Evolutionary conservation across 2,329 filamentous ascomycete species (phyloP), one percentile per base, ranked within the genome.

Genomic region (Fonsecaea pedrosoi): DNA sequence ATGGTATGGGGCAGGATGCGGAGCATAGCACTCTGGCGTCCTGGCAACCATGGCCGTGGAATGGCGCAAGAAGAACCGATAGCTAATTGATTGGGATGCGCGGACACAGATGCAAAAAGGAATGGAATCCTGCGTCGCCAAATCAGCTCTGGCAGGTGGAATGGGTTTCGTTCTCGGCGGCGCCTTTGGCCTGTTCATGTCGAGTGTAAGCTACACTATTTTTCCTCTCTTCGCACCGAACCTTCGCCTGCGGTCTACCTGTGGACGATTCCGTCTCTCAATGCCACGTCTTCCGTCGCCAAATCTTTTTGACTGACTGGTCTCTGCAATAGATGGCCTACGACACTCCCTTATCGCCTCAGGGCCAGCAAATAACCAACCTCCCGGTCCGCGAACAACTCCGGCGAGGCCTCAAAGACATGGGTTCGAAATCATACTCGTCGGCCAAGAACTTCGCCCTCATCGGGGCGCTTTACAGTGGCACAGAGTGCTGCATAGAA

Each of bases 141-240:
- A 99, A 80, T 91, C 92, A 18, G 89, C 88, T 73, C 90, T 99
- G 81, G 91, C 94, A 0, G 95, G 94, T 65, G 92, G 90, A 30
- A 96, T 96, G 87, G 95, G 95, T 15, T 97, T 97, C 75, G 95
- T 90, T 42, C 89, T 99, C 72, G 95, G 95, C 70, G 95, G 93
- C 75, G 84, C 96, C 53, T 99, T 99, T 74, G 95, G 95, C 73
- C 86, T 98, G 75, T 99, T 99, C 84, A 99, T 98, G 94, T 92
- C 94, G 67, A 95, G 92, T 96, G 62, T 62, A 59, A 59, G 59
- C 30, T 54, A 25, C 25, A 25, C 42, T 54, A 53, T 35, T 42
- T 40, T 42, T 54, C 25, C 67, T 61, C 10, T 30, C n/a, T 13
- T 42, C 42, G 1, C 34, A 25, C 34, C 25, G 9, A 10, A 18